Conservation (phyloP, 176 grass and related monocot genomes). For the Canna indica region DNA sequence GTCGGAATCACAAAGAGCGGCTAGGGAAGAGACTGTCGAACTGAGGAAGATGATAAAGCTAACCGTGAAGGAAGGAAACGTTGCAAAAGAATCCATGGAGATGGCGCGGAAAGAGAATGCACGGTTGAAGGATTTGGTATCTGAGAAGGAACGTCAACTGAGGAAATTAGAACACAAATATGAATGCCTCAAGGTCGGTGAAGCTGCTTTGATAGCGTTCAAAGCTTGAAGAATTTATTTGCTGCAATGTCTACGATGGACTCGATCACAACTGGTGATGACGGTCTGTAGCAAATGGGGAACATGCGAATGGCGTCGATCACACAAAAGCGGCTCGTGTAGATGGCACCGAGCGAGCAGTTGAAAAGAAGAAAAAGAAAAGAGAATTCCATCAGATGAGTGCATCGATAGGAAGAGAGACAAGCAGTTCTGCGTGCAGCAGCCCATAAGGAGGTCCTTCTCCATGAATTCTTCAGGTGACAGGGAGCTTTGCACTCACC, state of each 20-base stretch:
- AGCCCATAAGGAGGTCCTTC: too few relatives aligned
- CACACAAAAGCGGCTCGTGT: conserved; percentile 42
- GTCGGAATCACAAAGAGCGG: conserved; percentile 58
- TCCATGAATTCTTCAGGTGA: too few relatives aligned
- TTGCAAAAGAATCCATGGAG: conserved; percentile 61
- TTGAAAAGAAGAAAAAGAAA: conserved; percentile 43
- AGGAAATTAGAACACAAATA: conserved; percentile 60
- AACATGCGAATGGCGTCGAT: conserved; percentile 56
- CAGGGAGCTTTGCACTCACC: too few relatives aligned
- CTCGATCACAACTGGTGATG: neutral
- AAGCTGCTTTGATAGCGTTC: conserved; percentile 52
- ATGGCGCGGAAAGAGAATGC: conserved; percentile 61
- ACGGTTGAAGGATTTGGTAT: conserved; percentile 51
- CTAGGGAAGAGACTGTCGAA: conserved; percentile 61
- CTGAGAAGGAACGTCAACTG: conserved; percentile 56
- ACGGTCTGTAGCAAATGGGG: conserved; percentile 16
- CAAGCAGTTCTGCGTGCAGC: too few relatives aligned
- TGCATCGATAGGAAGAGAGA: too few relatives aligned
- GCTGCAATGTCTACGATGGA: conserved; percentile 43
- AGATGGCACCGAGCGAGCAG: conserved; percentile 21
- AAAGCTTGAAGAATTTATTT: conserved; percentile 63
- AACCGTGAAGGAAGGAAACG: conserved; percentile 51
- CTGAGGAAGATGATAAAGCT: conserved; percentile 82
- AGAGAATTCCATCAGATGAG: conserved; percentile 43
- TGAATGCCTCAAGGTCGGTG: conserved; percentile 73